phyloP scores from a whole-genome alignment of 345 rosid genomes.

The Citrus sinensis region DNA sequence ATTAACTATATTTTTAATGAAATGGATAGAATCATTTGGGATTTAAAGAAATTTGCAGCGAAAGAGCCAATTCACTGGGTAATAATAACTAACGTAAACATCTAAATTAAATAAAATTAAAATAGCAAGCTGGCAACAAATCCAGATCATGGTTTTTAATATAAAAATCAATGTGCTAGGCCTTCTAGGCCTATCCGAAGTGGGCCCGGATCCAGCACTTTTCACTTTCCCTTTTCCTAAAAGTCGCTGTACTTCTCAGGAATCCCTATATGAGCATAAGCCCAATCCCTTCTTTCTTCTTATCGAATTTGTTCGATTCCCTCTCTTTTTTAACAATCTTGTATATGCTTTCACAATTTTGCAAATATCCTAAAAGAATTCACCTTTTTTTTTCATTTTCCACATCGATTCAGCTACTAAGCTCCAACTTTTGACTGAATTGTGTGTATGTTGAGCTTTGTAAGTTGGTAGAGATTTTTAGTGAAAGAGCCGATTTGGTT shows the following conservation, averaged over 20 bases:
- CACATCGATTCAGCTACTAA: not conserved
- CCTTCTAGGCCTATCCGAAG: conserved; percentile 19
- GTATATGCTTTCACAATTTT: not conserved
- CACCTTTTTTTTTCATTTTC: not conserved
- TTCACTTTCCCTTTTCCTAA: conserved; percentile 10
- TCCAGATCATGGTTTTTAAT: not conserved
- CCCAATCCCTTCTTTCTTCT: not conserved
- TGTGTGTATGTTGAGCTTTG: no score
- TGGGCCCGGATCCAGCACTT: conserved; percentile 29
- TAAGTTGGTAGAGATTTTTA: not conserved
- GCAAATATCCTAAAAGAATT: not conserved
- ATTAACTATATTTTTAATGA: no score
- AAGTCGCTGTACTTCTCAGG: not conserved
- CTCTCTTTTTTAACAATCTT: not conserved
- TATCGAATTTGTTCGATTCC: conserved; percentile 1
- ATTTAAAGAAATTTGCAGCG: not conserved
- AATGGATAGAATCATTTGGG: not conserved
- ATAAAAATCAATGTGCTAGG: not conserved
- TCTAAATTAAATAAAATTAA: not conserved
- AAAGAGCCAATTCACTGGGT: not conserved
- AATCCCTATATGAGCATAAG: conserved; percentile 8
- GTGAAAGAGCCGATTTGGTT: conserved; percentile 1
- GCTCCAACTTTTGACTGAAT: not conserved
- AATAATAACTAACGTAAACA: not conserved
- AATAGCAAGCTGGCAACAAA: not conserved